phyloP scores from a whole-genome alignment of 2,329 filamentous ascomycete genomes.

The Curvularia hawaiiensis region DNA sequence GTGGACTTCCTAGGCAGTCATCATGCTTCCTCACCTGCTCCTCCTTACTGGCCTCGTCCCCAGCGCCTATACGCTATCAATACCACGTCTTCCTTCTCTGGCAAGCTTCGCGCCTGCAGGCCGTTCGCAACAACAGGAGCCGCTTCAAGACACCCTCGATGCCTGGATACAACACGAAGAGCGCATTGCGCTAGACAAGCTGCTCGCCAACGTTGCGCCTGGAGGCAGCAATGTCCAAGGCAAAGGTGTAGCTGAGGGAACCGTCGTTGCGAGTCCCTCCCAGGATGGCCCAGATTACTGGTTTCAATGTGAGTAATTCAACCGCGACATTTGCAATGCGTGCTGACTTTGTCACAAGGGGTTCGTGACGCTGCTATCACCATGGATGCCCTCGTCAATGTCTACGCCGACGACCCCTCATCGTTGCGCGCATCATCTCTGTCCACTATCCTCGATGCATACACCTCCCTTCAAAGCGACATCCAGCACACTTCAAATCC shows the following conservation, averaged over 20 bases:
- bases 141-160: slow-evolving; percentile 38
- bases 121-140: slow-evolving; percentile 31
- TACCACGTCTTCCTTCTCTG: slow-evolving; percentile 30
- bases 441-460: slow-evolving; percentile 41
- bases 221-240: slow-evolving; percentile 46
- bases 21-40: slow-evolving; percentile 14
- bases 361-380: slow-evolving; percentile 53
- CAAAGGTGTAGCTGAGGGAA: slow-evolving; percentile 44
- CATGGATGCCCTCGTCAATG: slow-evolving; percentile 48
- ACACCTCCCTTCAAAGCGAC: slow-evolving; percentile 40
- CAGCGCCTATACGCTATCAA: slow-evolving; percentile 36
- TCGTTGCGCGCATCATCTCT: slow-evolving; percentile 34
- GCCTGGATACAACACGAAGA: slow-evolving; percentile 47
- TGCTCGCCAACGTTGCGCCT: slow-evolving; percentile 52
- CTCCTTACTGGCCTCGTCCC: slow-evolving; percentile 15
- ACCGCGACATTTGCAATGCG: neutral
- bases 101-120: slow-evolving; percentile 24
- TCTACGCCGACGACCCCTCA: slow-evolving; percentile 44
- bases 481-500: slow-evolving; percentile 49
- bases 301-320: slow-evolving; percentile 48
- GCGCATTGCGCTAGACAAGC: slow-evolving; percentile 42
- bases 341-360: slow-evolving; percentile 28
- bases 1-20: neutral
- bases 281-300: slow-evolving; percentile 50
- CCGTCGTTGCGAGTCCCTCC: slow-evolving; percentile 52